Evolutionary conservation across 2,329 filamentous ascomycete species (phyloP).

Genomic region (Fusarium albosuccineum): DNA sequence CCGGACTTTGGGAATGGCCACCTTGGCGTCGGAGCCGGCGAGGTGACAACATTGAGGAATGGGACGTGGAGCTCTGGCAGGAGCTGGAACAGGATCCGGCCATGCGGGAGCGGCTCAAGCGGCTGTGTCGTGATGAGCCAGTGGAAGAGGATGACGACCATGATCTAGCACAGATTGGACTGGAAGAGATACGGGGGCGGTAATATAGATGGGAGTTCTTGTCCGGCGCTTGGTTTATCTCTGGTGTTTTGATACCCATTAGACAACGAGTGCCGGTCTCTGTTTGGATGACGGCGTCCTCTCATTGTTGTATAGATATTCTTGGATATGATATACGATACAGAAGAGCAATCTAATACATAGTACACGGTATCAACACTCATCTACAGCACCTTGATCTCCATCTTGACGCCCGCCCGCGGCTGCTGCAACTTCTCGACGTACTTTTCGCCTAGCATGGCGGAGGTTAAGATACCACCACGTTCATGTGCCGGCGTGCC

Average conservation of each 20-base stretch:
- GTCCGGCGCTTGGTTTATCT: slow-evolving; percentile 20
- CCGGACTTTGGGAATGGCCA: slow-evolving; percentile 62
- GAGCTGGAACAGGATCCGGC: slow-evolving; percentile 67
- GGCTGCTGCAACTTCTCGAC: slow-evolving; percentile 24
- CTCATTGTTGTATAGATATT: slow-evolving; percentile 21
- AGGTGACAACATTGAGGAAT: slow-evolving; percentile 60
- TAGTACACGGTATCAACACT: slow-evolving; percentile 1
- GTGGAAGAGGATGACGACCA: slow-evolving; percentile 42
- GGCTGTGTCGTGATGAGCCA: slow-evolving; percentile 55
- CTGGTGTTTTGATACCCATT: slow-evolving; percentile 44
- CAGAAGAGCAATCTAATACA: slow-evolving; percentile 9
- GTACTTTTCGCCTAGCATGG: slow-evolving; percentile 32
- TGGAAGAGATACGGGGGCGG: slow-evolving; percentile 33
- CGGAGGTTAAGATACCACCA: slow-evolving; percentile 38
- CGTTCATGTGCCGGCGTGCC: slow-evolving; percentile 20
- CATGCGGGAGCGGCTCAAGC: slow-evolving; percentile 57
- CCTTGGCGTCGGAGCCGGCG: slow-evolving; percentile 55
- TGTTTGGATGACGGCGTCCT: slow-evolving; percentile 9
- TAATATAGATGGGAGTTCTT: slow-evolving; percentile 11
- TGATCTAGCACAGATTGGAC: slow-evolving; percentile 33
- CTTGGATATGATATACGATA: slow-evolving; percentile 21
- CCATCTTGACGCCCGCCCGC: slow-evolving; percentile 24
- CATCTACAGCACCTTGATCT: slow-evolving; percentile 9
- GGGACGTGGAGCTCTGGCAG: slow-evolving; percentile 69
- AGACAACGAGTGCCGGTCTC: slow-evolving; percentile 31